These are phyloP conservation scores for Aspergillus oerlinghausenensis DNA, from an alignment of 2,329 filamentous ascomycete species.

Conservation along the genomic window DNA sequence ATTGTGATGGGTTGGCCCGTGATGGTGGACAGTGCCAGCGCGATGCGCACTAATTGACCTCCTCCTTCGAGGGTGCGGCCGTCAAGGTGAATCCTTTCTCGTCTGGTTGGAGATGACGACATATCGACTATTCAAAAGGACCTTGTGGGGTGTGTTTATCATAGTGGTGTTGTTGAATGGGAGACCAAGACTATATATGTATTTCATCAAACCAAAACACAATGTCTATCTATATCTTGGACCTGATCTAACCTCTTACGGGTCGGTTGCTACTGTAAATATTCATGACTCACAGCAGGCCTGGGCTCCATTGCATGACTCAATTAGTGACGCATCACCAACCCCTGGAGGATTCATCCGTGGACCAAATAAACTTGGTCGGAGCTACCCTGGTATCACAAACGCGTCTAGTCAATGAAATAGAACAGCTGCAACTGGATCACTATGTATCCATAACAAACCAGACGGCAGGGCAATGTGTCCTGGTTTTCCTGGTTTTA, in stretches of 20 bases:
- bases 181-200: not conserved
- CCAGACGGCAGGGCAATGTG: too few relatives aligned
- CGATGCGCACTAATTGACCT: conserved; percentile 57
- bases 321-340: not conserved
- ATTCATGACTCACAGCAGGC: not conserved
- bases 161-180: too few relatives aligned
- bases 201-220: too few relatives aligned
- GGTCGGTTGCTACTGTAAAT: not conserved
- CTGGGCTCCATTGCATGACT: not conserved
- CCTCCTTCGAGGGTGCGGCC: conserved; percentile 59
- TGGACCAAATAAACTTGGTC: not conserved
- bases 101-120: not conserved
- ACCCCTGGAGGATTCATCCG: not conserved
- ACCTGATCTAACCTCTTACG: too few relatives aligned
- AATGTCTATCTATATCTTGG: not conserved
- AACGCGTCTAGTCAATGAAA: not conserved
- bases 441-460: too few relatives aligned
- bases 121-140: conserved; percentile 2
- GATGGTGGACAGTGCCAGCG: conserved; percentile 52
- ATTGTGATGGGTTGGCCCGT: conserved; percentile 49
- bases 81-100: conserved; percentile 40
- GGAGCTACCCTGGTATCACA: not conserved
- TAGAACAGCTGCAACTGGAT: too few relatives aligned
- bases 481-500: too few relatives aligned
- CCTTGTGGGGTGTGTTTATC: too few relatives aligned